phyloP scores from a whole-genome alignment of 179 eudicot genomes.

The Silene coronaria region DNA sequence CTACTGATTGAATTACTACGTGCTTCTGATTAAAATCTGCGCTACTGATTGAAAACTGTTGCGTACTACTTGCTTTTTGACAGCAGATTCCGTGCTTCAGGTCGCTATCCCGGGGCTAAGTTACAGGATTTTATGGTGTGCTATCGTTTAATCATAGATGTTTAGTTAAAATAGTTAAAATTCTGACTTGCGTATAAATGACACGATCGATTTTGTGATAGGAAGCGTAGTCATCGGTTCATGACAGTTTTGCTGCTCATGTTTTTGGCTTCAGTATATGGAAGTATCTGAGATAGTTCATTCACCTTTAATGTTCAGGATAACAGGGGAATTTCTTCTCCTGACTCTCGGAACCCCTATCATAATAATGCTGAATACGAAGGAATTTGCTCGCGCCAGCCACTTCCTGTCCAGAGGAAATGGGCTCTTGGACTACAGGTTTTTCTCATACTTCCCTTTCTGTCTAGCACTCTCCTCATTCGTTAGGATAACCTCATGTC shows the following conservation, averaged over 20 bases:
- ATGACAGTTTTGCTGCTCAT: not conserved
- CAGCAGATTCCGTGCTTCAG: conserved; percentile 67
- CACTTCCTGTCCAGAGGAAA: conserved; percentile 64
- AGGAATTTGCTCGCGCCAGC: conserved; percentile 54
- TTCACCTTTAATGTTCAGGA: conserved; percentile 33
- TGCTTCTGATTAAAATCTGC: no score
- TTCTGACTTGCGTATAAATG: no score
- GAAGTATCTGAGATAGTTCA: not conserved
- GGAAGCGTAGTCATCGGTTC: not conserved
- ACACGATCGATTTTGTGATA: not conserved
- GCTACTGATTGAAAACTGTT: conserved; percentile 36
- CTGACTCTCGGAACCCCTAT: conserved; percentile 37
- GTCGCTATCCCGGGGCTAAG: conserved; percentile 85
- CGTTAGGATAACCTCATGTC: no score
- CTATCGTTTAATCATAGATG: conserved; percentile 5
- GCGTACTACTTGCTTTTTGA: conserved; percentile 85
- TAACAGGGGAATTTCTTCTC: conserved; percentile 37
- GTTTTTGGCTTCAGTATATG: not conserved
- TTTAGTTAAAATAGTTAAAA: no score
- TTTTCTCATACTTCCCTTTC: conserved; percentile 1
- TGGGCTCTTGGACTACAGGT: conserved; percentile 99
- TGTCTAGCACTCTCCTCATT: no score
- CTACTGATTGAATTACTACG: not conserved
- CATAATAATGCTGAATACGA: conserved; percentile 57
- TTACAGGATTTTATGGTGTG: conserved; percentile 81